phyloP scores from a whole-genome alignment of 345 rosid species.

The Combretum micranthum region DNA sequence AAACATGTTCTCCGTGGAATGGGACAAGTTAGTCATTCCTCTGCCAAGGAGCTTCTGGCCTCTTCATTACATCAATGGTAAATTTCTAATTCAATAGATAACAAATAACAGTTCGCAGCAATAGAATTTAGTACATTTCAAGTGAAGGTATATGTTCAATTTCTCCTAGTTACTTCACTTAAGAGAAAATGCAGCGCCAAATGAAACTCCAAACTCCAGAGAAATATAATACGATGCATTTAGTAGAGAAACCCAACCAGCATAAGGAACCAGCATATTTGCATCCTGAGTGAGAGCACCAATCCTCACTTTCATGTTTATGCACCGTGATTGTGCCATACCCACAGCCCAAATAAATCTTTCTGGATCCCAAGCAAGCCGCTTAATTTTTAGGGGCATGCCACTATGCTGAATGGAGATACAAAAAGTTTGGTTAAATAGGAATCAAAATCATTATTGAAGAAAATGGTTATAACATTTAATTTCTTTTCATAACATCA shows the following conservation, averaged over 20 bases:
- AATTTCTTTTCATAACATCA: background rate
- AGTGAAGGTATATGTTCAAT: too few species aligned
- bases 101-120: too few species aligned
- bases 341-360: slow-evolving; percentile 84
- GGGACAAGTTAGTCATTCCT: too few species aligned
- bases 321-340: slow-evolving; percentile 79
- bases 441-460: slow-evolving; percentile 7
- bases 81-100: too few species aligned
- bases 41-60: too few species aligned
- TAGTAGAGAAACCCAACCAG: slow-evolving; percentile 39
- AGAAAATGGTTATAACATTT: slow-evolving; percentile 6
- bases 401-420: slow-evolving; percentile 51
- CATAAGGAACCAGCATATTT: slow-evolving; percentile 90
- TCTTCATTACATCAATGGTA: too few species aligned
- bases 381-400: slow-evolving; percentile 82
- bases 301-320: slow-evolving; percentile 70
- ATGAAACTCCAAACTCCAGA: background rate
- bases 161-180: too few species aligned
- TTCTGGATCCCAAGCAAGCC: slow-evolving; percentile 75
- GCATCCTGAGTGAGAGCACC: slow-evolving; percentile 83
- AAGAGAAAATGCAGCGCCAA: background rate
- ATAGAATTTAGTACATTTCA: too few species aligned
- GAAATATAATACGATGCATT: background rate
- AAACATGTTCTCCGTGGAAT: too few species aligned
- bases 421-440: background rate